A percentile compares a stretch with the other conserved stretches of the same genome.
These are phyloP conservation scores for Pleurotus platypus DNA, from an alignment of 768 basidiomycete genomes.

Conservation along the genomic window DNA sequence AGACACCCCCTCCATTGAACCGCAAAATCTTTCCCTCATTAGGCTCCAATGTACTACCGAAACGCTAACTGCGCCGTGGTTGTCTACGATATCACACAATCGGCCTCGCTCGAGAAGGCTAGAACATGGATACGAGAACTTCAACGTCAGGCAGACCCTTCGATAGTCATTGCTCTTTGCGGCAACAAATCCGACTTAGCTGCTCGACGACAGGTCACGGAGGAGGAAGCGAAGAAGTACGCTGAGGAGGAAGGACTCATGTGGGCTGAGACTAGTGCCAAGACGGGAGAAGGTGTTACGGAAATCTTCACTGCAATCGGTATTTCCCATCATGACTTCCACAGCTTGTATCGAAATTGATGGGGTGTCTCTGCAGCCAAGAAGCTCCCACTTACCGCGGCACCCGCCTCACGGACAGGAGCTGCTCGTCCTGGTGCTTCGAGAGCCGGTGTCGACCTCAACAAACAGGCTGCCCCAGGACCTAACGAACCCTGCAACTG, in stretches of 20 bases:
- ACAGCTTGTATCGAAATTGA: background rate
- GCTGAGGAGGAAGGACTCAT: constrained; percentile 89
- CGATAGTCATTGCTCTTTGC: constrained; percentile 92
- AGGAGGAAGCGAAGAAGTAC: constrained; percentile 90
- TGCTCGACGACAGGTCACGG: constrained; percentile 78
- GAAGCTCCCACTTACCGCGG: constrained; percentile 82
- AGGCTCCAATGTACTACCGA: constrained; percentile 97
- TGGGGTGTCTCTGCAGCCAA: constrained; percentile 49
- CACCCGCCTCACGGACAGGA: constrained; percentile 58
- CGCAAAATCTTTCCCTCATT: constrained; percentile 22
- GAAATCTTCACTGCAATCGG: constrained; percentile 87
- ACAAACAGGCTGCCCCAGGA: constrained; percentile 56
- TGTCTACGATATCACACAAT: constrained; percentile 94
- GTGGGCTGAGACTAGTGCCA: constrained; percentile 92
- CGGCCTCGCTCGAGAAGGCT: constrained; percentile 91
- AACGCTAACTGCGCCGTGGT: constrained; percentile 93
- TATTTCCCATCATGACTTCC: constrained; percentile 27
- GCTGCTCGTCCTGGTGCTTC: constrained; percentile 43
- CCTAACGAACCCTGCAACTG: constrained; percentile 77
- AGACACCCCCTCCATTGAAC: background rate
- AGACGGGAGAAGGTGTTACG: constrained; percentile 81
- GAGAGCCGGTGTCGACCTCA: constrained; percentile 76
- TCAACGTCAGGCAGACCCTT: constrained; percentile 95
- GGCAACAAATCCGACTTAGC: constrained; percentile 93
- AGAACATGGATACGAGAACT: constrained; percentile 95